Evolutionary conservation across 2,329 filamentous ascomycete genomes (phyloP).

Genomic region (Penicillium concentricum): DNA sequence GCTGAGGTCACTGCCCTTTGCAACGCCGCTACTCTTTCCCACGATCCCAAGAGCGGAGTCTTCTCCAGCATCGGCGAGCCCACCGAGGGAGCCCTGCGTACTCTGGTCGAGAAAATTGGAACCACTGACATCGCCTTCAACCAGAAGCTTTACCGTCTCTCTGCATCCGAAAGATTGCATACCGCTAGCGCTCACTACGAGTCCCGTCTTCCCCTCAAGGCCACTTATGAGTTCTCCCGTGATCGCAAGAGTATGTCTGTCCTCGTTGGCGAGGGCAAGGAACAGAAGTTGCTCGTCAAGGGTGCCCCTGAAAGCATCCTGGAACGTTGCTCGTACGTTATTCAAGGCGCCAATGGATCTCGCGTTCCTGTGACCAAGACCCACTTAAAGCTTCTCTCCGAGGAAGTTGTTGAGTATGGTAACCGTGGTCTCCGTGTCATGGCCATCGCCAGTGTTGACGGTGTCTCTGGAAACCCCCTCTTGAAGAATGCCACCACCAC

Average conservation of each 20-base stretch:
- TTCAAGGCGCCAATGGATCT: conserved; percentile 76
- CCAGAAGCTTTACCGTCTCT: conserved; percentile 47
- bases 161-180: conserved; percentile 66
- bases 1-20: conserved; percentile 70
- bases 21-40: conserved; percentile 82
- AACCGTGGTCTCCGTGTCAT: conserved; percentile 93
- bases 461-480: conserved; percentile 69
- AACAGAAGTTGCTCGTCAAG: conserved; percentile 87
- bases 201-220: conserved; percentile 68
- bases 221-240: conserved; percentile 94
- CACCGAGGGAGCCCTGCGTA: conserved; percentile 88
- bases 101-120: conserved; percentile 90
- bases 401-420: conserved; percentile 84
- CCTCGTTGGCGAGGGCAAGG: conserved; percentile 67
- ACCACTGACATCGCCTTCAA: conserved; percentile 67
- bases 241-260: conserved; percentile 99
- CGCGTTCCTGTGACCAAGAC: conserved; percentile 69
- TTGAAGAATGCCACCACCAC: conserved; percentile 75
- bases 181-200: conserved; percentile 84
- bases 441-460: conserved; percentile 80
- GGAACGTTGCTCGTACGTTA: conserved; percentile 80
- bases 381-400: conserved; percentile 67
- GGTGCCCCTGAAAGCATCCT: conserved; percentile 93
- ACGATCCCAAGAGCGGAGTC: conserved; percentile 70
- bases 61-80: conserved; percentile 89